Conservation (phyloP, 306 rosid genomes). For the Gleditsia sinensis region DNA sequence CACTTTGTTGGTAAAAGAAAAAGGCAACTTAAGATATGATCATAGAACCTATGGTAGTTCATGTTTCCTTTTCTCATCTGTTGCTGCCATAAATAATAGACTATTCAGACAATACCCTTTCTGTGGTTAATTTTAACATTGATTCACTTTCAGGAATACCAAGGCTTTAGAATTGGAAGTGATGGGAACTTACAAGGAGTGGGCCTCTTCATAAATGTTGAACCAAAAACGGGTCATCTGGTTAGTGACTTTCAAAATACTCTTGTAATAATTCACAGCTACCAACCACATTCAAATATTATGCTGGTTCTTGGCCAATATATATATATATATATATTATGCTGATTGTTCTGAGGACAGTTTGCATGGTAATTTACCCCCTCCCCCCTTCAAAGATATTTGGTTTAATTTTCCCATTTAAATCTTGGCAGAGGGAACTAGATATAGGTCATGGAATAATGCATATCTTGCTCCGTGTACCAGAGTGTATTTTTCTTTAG, state of each 20-base stretch:
- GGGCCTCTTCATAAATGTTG: constrained; percentile 80
- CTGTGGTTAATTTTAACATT: constrained; percentile 14
- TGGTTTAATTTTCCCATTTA: constrained; percentile 9
- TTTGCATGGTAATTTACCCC: constrained; percentile 9
- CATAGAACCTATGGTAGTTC: neutral
- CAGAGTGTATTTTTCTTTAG: neutral
- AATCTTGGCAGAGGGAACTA: neutral
- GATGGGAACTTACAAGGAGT: constrained; percentile 95
- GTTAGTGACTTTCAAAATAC: constrained; percentile 48
- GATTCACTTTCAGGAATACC: constrained; percentile 73
- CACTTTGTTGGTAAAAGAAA: neutral
- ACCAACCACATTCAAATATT: constrained; percentile 14
- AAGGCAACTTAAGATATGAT: neutral
- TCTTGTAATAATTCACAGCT: neutral
- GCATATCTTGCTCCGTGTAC: constrained; percentile 12
- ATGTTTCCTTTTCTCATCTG: constrained; percentile 14
- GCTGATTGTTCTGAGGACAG: constrained; percentile 8
- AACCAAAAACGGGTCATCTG: constrained; percentile 90
- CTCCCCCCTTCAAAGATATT: neutral
- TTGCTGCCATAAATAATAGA: constrained; percentile 17
- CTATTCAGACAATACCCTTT: neutral
- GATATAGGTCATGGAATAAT: constrained; percentile 1
- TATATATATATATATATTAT: too few species aligned
- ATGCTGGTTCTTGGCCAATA: too few species aligned
- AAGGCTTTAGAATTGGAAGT: constrained; percentile 87